A percentile compares a stretch with the other conserved stretches of the same genome.
phyloP scores from a whole-genome alignment of 495 filamentous ascomycete species.

The Rusavskia elegans region DNA sequence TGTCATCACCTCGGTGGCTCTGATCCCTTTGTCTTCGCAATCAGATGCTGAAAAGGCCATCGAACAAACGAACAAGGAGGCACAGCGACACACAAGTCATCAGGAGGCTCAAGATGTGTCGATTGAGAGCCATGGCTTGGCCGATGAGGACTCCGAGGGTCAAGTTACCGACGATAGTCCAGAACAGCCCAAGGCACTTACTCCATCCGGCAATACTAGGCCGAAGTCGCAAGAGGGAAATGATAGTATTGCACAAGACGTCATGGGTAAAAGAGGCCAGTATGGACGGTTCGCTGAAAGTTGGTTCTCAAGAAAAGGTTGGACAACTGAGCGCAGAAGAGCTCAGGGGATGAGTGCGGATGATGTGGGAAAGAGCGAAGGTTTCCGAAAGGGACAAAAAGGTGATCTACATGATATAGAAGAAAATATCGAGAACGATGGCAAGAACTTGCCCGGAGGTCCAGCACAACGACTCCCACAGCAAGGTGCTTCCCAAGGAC shows the following conservation, averaged over 20 bases:
- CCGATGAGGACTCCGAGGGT: slow-evolving; percentile 13
- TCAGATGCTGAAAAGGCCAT: slow-evolving; percentile 58
- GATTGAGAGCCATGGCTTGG: neutral
- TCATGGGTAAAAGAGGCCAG: slow-evolving; percentile 56
- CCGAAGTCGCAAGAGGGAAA: slow-evolving; percentile 15
- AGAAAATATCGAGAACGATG: neutral
- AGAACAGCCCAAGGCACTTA: neutral
- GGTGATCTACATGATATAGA: neutral
- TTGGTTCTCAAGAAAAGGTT: slow-evolving; percentile 76
- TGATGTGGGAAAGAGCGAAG: slow-evolving; percentile 10
- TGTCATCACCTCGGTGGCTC: slow-evolving; percentile 65
- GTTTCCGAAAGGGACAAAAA: slow-evolving; percentile 4
- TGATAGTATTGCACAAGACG: slow-evolving; percentile 63
- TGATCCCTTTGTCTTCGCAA: slow-evolving; percentile 71
- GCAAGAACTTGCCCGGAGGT: neutral
- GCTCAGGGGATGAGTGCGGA: slow-evolving; percentile 38
- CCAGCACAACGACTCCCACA: neutral
- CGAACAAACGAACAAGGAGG: slow-evolving; percentile 37
- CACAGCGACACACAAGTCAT: slow-evolving; percentile 16
- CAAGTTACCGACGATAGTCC: slow-evolving; percentile 10
- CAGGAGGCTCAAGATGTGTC: slow-evolving; percentile 17
- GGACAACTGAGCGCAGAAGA: slow-evolving; percentile 44
- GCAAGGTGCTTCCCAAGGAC: slow-evolving; percentile 8
- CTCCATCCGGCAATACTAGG: neutral
- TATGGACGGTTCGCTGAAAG: slow-evolving; percentile 79